Percentiles rank a stretch among this genome's conserved stretches.
phyloP scores from a whole-genome alignment of 2,329 filamentous ascomycete genomes.

The Alternaria panax region DNA sequence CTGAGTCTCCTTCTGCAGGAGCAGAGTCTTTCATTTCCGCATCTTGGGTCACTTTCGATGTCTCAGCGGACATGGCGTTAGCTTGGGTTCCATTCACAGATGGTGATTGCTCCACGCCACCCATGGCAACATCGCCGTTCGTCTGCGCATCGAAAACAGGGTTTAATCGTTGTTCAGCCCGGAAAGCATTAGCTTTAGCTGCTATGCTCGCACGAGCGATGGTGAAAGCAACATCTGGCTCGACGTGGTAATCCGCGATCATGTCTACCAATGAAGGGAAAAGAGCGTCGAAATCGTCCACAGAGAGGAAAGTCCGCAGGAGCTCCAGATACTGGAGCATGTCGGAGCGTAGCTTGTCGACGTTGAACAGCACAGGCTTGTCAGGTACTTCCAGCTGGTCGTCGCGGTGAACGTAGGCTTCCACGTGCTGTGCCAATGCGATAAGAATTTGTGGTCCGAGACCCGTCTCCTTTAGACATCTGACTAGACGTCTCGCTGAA shows the following conservation, averaged over 20 bases:
- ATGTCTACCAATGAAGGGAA: slow-evolving; percentile 79
- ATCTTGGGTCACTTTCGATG: slow-evolving; percentile 32
- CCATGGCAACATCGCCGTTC: slow-evolving; percentile 62
- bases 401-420: slow-evolving; percentile 80
- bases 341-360: slow-evolving; percentile 88
- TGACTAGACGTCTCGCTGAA: slow-evolving; percentile 81
- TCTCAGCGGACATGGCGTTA: slow-evolving; percentile 8
- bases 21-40: slow-evolving; percentile 52
- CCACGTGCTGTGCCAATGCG: slow-evolving; percentile 86
- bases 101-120: slow-evolving; percentile 27
- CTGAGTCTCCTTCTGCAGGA: neutral
- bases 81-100: slow-evolving; percentile 11
- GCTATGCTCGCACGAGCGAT: slow-evolving; percentile 77
- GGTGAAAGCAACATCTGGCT: slow-evolving; percentile 82
- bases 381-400: slow-evolving; percentile 80
- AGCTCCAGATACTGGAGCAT: slow-evolving; percentile 90
- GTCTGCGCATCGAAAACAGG: slow-evolving; percentile 17
- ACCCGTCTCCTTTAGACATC: slow-evolving; percentile 76
- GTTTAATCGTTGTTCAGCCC: slow-evolving; percentile 40
- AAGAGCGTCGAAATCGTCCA: slow-evolving; percentile 77
- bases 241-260: slow-evolving; percentile 79
- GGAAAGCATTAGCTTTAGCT: slow-evolving; percentile 49
- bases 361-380: slow-evolving; percentile 85
- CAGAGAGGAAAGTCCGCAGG: slow-evolving; percentile 77
- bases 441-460: slow-evolving; percentile 86